Conservation (phyloP, 2,329 filamentous ascomycete genomes). For the Penicillium sp. region DNA sequence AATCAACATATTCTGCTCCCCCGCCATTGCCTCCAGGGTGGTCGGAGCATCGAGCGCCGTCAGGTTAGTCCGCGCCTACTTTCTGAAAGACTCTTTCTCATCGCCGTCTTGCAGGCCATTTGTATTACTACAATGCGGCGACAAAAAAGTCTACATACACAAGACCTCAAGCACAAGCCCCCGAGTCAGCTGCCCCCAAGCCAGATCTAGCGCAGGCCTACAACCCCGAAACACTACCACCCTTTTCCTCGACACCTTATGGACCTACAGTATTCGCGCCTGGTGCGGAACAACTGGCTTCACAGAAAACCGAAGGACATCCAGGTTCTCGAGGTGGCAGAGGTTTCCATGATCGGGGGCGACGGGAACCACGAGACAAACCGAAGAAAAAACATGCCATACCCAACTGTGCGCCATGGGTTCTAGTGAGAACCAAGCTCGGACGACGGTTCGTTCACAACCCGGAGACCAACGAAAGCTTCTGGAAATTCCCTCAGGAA, state of each 20-base stretch:
- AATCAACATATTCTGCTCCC: slow-evolving; percentile 66
- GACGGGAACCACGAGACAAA: slow-evolving; percentile 67
- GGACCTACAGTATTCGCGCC: slow-evolving; percentile 22
- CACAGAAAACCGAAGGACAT: slow-evolving; percentile 38
- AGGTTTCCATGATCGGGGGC: slow-evolving; percentile 55
- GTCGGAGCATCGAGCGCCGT: slow-evolving; percentile 89
- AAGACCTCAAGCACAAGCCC: slow-evolving; percentile 52
- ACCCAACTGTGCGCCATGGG: slow-evolving; percentile 77
- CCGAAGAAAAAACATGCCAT: slow-evolving; percentile 75
- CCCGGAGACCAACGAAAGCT: slow-evolving; percentile 74
- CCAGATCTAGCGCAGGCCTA: slow-evolving; percentile 40
- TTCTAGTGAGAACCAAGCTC: slow-evolving; percentile 87
- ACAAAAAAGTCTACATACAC: slow-evolving; percentile 85
- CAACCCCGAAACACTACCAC: slow-evolving; percentile 30
- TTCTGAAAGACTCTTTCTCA: slow-evolving; percentile 19
- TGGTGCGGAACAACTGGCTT: slow-evolving; percentile 10
- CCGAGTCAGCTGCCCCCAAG: slow-evolving; percentile 31
- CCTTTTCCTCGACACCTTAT: slow-evolving; percentile 36
- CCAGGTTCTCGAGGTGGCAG: slow-evolving; percentile 48
- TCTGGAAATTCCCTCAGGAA: slow-evolving; percentile 89
- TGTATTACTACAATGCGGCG: slow-evolving; percentile 77
- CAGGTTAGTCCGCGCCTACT: slow-evolving; percentile 45
- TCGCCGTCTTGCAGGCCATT: slow-evolving; percentile 54
- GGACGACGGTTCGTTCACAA: slow-evolving; percentile 89
- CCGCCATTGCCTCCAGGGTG: slow-evolving; percentile 70